phyloP scores from a whole-genome alignment of 1,284 basidiomycete genomes.

The Cryptococcus floricola region DNA sequence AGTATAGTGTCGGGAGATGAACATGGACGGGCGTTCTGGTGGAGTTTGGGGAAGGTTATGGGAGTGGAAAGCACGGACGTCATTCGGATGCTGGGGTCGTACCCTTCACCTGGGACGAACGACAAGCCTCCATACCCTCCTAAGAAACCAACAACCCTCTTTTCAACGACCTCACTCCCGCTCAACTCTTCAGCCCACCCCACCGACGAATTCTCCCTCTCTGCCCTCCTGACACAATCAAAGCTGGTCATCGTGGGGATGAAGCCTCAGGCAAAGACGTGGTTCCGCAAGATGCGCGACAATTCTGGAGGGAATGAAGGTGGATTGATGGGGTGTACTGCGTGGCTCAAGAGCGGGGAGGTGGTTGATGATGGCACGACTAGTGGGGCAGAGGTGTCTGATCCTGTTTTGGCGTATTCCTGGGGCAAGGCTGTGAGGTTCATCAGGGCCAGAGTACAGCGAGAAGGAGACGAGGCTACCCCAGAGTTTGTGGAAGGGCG shows the following conservation, averaged over 20 bases:
- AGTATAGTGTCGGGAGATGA: conserved; percentile 90
- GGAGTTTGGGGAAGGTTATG: conserved; percentile 88
- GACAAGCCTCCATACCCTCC: conserved; percentile 32
- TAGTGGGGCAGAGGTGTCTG: conserved; percentile 13
- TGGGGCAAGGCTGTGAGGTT: conserved; percentile 70
- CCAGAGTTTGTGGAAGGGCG: conserved; percentile 45
- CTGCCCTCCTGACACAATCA: conserved; percentile 80
- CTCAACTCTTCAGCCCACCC: conserved; percentile 70
- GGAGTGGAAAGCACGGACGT: conserved; percentile 95
- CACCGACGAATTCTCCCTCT: conserved; percentile 77
- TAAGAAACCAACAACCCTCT: conserved; percentile 59
- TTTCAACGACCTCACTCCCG: conserved; percentile 77
- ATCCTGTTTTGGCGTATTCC: conserved; percentile 71
- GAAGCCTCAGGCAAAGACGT: conserved; percentile 87
- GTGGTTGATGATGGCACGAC: conserved; percentile 4
- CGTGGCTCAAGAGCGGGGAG: conserved; percentile 64
- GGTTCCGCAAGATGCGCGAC: conserved; percentile 75
- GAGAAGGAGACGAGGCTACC: neutral
- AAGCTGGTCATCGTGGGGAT: conserved; percentile 92
- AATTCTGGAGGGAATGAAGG: conserved; percentile 43
- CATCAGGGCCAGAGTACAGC: conserved; percentile 56
- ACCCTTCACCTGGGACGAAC: conserved; percentile 55
- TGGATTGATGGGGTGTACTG: conserved; percentile 60
- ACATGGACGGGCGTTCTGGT: conserved; percentile 88
- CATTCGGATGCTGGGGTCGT: conserved; percentile 87